phyloP scores from a whole-genome alignment of 768 basidiomycete species.

The Naganishia vaughanmartiniae region DNA sequence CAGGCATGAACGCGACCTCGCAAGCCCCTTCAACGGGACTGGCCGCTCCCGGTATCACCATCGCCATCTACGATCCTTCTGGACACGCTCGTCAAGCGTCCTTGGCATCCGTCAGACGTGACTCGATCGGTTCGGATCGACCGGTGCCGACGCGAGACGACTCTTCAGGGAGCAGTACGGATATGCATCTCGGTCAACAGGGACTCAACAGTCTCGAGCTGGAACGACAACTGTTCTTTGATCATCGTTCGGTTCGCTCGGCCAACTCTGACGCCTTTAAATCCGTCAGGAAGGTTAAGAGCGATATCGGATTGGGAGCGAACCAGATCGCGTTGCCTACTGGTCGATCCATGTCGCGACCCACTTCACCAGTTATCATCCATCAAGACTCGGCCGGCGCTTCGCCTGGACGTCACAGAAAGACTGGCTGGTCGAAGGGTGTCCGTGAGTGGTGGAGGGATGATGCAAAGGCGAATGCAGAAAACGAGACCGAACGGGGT shows the following conservation, averaged over 20 bases:
- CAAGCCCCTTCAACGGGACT: background rate
- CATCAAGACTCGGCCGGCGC: constrained; percentile 29
- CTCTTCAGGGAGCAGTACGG: constrained; percentile 8
- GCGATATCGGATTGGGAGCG: constrained; percentile 25
- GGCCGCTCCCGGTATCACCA: constrained; percentile 28
- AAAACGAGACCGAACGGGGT: constrained; percentile 33
- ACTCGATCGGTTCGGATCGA: background rate
- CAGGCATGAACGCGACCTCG: background rate
- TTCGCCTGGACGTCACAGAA: constrained; percentile 28
- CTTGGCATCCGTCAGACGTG: background rate
- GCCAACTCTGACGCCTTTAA: background rate
- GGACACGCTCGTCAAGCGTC: constrained; percentile 20
- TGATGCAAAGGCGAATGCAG: constrained; percentile 21
- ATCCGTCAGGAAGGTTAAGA: constrained; percentile 28
- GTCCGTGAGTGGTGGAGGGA: constrained; percentile 26
- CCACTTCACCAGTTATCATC: constrained; percentile 27
- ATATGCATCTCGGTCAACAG: constrained; percentile 3
- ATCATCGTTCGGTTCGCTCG: background rate
- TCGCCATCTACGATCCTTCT: constrained; percentile 22
- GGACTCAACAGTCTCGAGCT: constrained; percentile 26
- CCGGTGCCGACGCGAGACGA: background rate
- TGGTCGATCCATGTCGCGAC: constrained; percentile 28
- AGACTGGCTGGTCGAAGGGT: constrained; percentile 28
- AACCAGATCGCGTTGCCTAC: constrained; percentile 6
- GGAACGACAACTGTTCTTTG: constrained; percentile 24